phyloP scores from a whole-genome alignment of 2,329 filamentous ascomycete genomes.

The Colletotrichum plurivorum region DNA sequence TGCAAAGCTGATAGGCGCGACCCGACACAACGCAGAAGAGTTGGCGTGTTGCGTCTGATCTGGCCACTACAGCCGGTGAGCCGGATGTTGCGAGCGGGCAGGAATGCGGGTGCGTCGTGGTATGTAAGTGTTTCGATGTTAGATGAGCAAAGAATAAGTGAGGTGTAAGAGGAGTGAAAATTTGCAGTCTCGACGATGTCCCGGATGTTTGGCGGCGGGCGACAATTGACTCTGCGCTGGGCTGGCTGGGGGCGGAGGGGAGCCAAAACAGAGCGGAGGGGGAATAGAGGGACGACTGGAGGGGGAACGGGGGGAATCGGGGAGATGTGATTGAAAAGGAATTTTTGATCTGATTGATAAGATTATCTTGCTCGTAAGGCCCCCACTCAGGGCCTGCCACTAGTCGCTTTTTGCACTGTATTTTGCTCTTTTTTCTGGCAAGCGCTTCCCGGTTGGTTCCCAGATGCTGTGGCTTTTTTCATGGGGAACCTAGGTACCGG shows the following conservation, averaged over 20 bases:
- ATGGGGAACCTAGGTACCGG: too few relatives aligned
- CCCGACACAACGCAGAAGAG: not conserved
- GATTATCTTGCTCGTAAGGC: slow-evolving; percentile 49
- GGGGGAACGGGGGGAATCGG: slow-evolving; percentile 31
- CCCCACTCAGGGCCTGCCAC: slow-evolving; percentile 34
- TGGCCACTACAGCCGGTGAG: not conserved
- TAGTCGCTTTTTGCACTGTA: too few relatives aligned
- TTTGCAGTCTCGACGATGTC: not conserved
- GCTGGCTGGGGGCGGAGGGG: slow-evolving; percentile 10
- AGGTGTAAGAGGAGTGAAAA: not conserved
- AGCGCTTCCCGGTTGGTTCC: too few relatives aligned
- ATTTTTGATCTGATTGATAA: slow-evolving; percentile 62
- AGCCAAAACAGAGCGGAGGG: slow-evolving; percentile 37
- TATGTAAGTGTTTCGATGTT: not conserved
- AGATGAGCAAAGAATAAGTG: not conserved
- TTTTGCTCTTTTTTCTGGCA: too few relatives aligned
- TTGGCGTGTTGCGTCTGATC: not conserved
- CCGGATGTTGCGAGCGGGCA: not conserved
- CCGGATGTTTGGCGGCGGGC: slow-evolving; percentile 5
- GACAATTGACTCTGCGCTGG: not conserved
- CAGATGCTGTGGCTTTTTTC: too few relatives aligned
- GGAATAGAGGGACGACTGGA: slow-evolving; percentile 44
- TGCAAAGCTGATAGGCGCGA: slow-evolving; percentile 33
- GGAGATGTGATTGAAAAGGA: slow-evolving; percentile 33
- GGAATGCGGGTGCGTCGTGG: not conserved